A percentile compares a stretch with the other conserved stretches of the same genome.
These are phyloP conservation scores for Allomyces javanicus DNA, from an alignment of 192 early-diverging fungal genomes.

Conservation along the genomic window DNA sequence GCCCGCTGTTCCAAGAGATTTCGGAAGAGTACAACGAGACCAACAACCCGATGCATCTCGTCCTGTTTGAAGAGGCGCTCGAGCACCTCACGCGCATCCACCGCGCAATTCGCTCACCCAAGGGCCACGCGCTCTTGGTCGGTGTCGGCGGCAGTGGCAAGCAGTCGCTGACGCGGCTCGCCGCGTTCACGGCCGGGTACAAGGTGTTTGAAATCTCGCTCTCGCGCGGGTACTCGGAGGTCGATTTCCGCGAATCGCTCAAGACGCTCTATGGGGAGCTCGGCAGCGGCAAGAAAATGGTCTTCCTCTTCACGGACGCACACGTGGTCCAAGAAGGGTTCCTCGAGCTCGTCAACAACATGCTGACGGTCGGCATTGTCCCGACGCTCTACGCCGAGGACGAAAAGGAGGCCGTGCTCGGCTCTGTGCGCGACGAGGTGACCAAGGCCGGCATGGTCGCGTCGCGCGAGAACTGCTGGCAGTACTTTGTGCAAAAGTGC, in stretches of 20 bases:
- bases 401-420: constrained; percentile 80
- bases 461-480: constrained; percentile 81
- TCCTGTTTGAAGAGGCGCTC: constrained; percentile 92
- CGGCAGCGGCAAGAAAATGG: constrained; percentile 92
- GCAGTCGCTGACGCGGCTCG: constrained; percentile 91
- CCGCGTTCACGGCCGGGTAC: constrained; percentile 99
- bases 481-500: constrained; percentile 94
- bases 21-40: constrained; percentile 98
- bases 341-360: constrained; percentile 98
- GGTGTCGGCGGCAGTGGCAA: constrained; percentile 95
- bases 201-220: constrained; percentile 89
- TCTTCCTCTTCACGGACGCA: constrained; percentile 96
- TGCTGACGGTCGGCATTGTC: constrained; percentile 93
- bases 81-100: constrained; percentile 96
- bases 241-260: constrained; percentile 96
- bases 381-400: constrained; percentile 94
- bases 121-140: constrained; percentile 94
- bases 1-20: constrained; percentile 65
- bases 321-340: constrained; percentile 93
- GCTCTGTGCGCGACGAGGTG: constrained; percentile 87
- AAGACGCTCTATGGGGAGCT: constrained; percentile 64
- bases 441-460: constrained; percentile 89
- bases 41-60: constrained; percentile 89
- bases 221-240: constrained; percentile 82
- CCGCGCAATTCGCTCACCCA: constrained; percentile 87